Percentiles rank a stretch among this genome's conserved stretches.
These are phyloP conservation scores for Phialophora verrucosa DNA, from an alignment of 2,329 filamentous ascomycete species.

Conservation along the genomic window DNA sequence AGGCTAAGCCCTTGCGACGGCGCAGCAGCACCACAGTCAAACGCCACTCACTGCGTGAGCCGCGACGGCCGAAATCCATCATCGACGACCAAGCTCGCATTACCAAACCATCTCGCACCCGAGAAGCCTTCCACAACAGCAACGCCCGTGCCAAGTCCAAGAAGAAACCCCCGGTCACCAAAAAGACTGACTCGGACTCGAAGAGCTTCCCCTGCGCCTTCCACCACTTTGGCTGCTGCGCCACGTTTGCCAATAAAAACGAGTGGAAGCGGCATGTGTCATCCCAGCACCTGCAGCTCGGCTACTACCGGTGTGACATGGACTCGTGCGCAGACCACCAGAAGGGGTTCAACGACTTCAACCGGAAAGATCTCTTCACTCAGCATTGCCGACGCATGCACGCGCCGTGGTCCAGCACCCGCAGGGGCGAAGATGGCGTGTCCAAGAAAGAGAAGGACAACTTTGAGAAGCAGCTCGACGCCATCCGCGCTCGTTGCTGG, in stretches of 20 bases:
- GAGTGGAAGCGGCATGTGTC: constrained; percentile 92
- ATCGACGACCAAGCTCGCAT: constrained; percentile 22
- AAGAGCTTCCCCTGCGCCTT: constrained; percentile 77
- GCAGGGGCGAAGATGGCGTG: constrained; percentile 53
- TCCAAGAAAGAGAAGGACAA: constrained; percentile 43
- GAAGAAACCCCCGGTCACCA: constrained; percentile 16
- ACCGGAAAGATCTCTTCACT: constrained; percentile 89
- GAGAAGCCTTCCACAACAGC: not conserved
- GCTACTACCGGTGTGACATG: constrained; percentile 76
- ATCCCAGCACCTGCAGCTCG: constrained; percentile 77
- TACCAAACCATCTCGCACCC: constrained; percentile 20
- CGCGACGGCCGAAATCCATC: constrained; percentile 14
- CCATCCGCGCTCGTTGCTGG: constrained; percentile 65
- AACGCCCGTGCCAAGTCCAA: constrained; percentile 25
- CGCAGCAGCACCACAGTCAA: constrained; percentile 6
- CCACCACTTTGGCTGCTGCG: constrained; percentile 73
- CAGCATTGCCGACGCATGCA: constrained; percentile 91
- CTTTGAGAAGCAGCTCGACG: constrained; percentile 61
- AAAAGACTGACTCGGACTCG: constrained; percentile 12
- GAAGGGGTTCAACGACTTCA: constrained; percentile 68
- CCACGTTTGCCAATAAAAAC: constrained; percentile 80
- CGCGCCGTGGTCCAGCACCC: constrained; percentile 25
- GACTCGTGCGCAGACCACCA: constrained; percentile 55
- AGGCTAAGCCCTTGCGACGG: not conserved
- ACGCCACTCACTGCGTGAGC: constrained; percentile 18